phyloP scores from a whole-genome alignment of 1,284 basidiomycete genomes.

The Tilletiopsis washingtonensis region DNA sequence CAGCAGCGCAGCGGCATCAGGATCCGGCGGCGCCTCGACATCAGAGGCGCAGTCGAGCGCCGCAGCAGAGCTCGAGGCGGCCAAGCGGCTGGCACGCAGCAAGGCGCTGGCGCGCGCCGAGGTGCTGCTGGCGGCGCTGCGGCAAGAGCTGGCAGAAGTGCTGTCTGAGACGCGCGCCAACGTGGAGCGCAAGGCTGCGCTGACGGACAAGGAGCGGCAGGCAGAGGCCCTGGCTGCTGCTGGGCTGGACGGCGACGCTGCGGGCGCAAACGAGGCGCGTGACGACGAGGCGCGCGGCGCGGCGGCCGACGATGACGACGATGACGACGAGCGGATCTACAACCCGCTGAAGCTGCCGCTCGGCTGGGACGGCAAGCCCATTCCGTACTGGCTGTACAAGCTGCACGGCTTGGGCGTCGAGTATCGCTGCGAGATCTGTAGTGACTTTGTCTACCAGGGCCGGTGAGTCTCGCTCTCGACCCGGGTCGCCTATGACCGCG shows the following conservation, averaged over 20 bases:
- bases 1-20: background rate
- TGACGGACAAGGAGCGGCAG: constrained; percentile 91
- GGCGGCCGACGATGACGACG: constrained; percentile 48
- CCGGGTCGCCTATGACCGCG: background rate
- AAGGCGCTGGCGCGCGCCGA: constrained; percentile 37
- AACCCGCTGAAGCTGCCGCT: constrained; percentile 95
- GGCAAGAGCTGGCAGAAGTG: constrained; percentile 6
- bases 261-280: constrained; percentile 13
- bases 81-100: constrained; percentile 14
- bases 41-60: background rate
- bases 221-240: constrained; percentile 68
- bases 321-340: constrained; percentile 65
- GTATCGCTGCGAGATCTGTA: constrained; percentile 96
- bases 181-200: constrained; percentile 87
- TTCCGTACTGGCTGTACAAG: constrained; percentile 98
- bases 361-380: constrained; percentile 97
- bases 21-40: background rate
- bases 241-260: constrained; percentile 53
- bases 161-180: constrained; percentile 68
- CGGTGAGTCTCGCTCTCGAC: constrained; percentile 53
- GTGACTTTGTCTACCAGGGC: constrained; percentile 63
- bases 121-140: constrained; percentile 20
- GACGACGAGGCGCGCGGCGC: constrained; percentile 10
- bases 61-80: constrained; percentile 9
- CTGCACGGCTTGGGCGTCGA: constrained; percentile 94